Evolutionary conservation across 2,329 filamentous ascomycete species (phyloP), one percentile per base, ranked within the genome.

Genomic region (Daldinia sp.): DNA sequence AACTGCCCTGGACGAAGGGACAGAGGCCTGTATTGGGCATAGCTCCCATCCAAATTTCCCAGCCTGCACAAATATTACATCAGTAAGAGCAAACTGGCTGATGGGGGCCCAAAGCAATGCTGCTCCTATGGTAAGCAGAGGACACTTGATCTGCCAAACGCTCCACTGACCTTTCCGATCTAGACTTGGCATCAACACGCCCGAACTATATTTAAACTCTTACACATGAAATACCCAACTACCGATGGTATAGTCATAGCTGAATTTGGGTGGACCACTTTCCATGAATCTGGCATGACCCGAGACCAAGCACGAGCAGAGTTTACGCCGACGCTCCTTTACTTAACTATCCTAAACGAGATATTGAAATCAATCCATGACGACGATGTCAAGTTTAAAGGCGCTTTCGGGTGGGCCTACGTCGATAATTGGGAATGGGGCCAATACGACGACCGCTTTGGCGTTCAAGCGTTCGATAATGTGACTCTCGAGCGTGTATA

Each of bases 361-460:
- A 43, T 43, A n/a, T 11, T 43, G 5, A 43, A 43, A 13, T 6
- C 11, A 11, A 43, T 25, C 10, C n/a, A 25, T 13, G 21, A 43
- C 11, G 19, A 43, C 8, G 39, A 11, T 4, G 39, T 43, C 10
- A 25, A 43, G 11, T 23, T 25, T 43, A 43, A 25, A 43, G 39
- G 11, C 7, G 39, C 39, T 7, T 19, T 43, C 63, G 82, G 82
- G 2, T 87, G 85, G 85, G 80, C 73, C 9, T 81, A 78, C 19
- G 71, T 76, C 1, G 83, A 86, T 54, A 86, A 85, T 35, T 84
- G 81, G 78, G 84, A 86, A 55, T 87, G 86, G 68, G 85, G 84
- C 0, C 76, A 79, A 25, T 83, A 78, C 48, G 68, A 76, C 0
- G 70, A 77, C 13, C 81, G 82, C 2, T 88, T 85, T 72, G 85